phyloP scores from a whole-genome alignment of 2,329 filamentous ascomycete species.

The Trichoderma pleuroti region DNA sequence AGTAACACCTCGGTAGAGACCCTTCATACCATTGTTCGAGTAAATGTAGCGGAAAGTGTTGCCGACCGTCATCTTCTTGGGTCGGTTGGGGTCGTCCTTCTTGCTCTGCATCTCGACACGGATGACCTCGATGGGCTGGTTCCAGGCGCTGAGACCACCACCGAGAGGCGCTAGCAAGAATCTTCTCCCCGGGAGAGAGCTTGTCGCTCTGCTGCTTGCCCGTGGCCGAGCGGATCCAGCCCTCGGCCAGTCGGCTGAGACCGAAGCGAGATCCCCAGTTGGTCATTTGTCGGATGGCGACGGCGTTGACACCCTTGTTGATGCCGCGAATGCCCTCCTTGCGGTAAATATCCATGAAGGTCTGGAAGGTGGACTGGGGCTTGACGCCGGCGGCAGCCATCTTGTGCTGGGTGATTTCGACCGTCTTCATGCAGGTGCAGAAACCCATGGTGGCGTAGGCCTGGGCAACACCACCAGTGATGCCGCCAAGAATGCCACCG shows the following conservation, averaged over 20 bases:
- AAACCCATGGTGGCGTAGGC: constrained; percentile 99
- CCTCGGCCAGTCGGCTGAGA: constrained; percentile 85
- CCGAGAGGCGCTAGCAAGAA: constrained; percentile 80
- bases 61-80: constrained; percentile 97
- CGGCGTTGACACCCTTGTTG: constrained; percentile 98
- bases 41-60: constrained; percentile 89
- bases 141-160: constrained; percentile 96
- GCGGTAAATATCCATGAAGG: constrained; percentile 96
- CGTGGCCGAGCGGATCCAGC: constrained; percentile 73
- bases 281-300: constrained; percentile 97
- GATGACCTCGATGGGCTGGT: constrained; percentile 99
- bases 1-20: constrained; percentile 91
- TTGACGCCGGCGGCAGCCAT: constrained; percentile 76
- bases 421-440: constrained; percentile 99
- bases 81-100: constrained; percentile 93
- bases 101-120: constrained; percentile 99
- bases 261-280: constrained; percentile 99
- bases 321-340: constrained; percentile 91
- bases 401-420: constrained; percentile 99
- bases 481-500: constrained; percentile 84
- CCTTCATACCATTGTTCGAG: constrained; percentile 78
- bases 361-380: constrained; percentile 86
- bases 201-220: constrained; percentile 78
- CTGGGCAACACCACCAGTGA: constrained; percentile 92
- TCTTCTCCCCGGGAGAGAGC: constrained; percentile 79